Base-by-base conservation (phyloP, 495 filamentous ascomycete genomes). In the Usnea hakonensis region DNA sequence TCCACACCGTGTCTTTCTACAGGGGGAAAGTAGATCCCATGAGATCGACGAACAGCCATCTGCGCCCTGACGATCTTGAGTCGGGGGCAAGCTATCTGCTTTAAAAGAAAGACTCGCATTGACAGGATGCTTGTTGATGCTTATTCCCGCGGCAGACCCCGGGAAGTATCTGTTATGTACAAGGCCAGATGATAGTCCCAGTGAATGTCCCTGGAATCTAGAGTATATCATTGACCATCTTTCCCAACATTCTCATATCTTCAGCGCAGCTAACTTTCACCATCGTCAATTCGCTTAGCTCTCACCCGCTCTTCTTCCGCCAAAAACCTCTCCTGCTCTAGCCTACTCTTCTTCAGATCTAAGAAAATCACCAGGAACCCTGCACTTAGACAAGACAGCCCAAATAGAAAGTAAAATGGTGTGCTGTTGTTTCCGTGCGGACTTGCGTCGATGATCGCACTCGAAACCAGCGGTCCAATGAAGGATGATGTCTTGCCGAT, bases 331-430 rank as follows among this genome's bases (percentile, higher is more conserved):
- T 78, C 78, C 67, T 86, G 83, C 72, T 87, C 84, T 46, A 68
- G 64, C 48, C 79, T 75, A 69, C 83, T 85, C 76, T 82, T 83
- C 63, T 79, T 78, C 57, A 85, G 61, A 73, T 86, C 83, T 44
- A 87, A 72, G 46, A 79, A 80, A 11, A 79, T 66, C 30, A 75
- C 72, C 65, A 86, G 66, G 6, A 82, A 71, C 19, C 58, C 66
- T 63, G 79, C 80, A 68, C 82, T 85, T n/a, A 76, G 73, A 23
- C 83, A 19, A 64, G 80, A 85, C 65, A 87, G 68, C 19, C 70
- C 79, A 65, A 83, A 81, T 36, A 88, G 67, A 64, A 88, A 88
- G 63, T 86, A 86, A 61, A 88, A 88, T 11, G 85, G 85, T 17
- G 77, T 79, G 16, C 75, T 80, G 40, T 76, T 76, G 63, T 86